Evolutionary conservation across 176 grass and related monocot species (phyloP).

Genomic region (Aechmea fasciata): DNA sequence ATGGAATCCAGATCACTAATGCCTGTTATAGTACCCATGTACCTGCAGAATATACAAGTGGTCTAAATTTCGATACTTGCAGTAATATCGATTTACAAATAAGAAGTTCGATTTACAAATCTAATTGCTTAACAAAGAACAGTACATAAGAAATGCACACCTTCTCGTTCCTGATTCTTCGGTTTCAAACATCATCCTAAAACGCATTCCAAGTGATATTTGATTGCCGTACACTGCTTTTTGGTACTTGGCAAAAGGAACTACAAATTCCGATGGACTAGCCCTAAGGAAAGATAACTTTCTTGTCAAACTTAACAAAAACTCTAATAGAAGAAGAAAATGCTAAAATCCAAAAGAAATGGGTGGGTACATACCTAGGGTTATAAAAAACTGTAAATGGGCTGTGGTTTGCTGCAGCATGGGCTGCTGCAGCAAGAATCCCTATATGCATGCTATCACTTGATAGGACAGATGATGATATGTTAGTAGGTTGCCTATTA

Average conservation of each 20-base stretch:
- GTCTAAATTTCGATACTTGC: not conserved
- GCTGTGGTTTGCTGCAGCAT: slow-evolving; percentile 89
- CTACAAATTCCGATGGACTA: slow-evolving; percentile 93
- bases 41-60: slow-evolving; percentile 36
- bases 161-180: slow-evolving; percentile 90
- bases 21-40: slow-evolving; percentile 98
- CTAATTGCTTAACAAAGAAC: not conserved
- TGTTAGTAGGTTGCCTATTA: slow-evolving; percentile 79
- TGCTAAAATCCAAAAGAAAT: not conserved
- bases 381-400: slow-evolving; percentile 99
- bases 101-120: not conserved
- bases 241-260: slow-evolving; percentile 98
- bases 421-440: slow-evolving; percentile 94
- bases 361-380: slow-evolving; percentile 44
- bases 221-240: slow-evolving; percentile 88
- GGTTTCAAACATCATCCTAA: slow-evolving; percentile 95
- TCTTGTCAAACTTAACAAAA: not conserved
- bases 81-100: not conserved
- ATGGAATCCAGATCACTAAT: slow-evolving; percentile 91
- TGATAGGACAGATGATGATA: slow-evolving; percentile 90
- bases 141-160: slow-evolving; percentile 24
- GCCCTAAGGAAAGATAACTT: slow-evolving; percentile 44
- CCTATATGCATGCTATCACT: slow-evolving; percentile 99
- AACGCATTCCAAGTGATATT: slow-evolving; percentile 90
- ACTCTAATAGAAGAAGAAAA: not conserved